A percentile compares a stretch with the other conserved stretches of the same genome.
Conservation (phyloP, 1,284 basidiomycete species). For the Porodaedalea pini region DNA sequence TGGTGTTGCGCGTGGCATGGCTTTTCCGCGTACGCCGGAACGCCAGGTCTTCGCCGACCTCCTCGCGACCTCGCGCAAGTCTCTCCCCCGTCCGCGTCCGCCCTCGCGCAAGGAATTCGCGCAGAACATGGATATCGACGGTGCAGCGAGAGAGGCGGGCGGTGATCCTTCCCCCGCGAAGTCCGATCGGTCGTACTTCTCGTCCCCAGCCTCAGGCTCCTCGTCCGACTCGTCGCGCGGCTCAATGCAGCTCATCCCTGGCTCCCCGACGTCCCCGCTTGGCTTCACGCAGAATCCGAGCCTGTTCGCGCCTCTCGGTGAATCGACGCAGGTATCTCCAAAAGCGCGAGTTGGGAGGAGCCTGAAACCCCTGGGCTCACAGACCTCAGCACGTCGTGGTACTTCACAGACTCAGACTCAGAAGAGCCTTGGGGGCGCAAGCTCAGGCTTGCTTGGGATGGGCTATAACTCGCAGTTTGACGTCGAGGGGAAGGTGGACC, state of each 20-base stretch:
- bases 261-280: constrained; percentile 39
- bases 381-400: constrained; percentile 25
- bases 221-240: constrained; percentile 29
- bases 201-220: constrained; percentile 39
- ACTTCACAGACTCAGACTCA: constrained; percentile 21
- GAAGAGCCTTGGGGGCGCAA: not conserved
- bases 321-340: constrained; percentile 36
- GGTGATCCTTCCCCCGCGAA: constrained; percentile 31
- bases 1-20: not conserved
- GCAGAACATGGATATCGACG: constrained; percentile 7
- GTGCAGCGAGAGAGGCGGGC: not conserved
- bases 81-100: constrained; percentile 33
- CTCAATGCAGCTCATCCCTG: constrained; percentile 24
- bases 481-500: constrained; percentile 40
- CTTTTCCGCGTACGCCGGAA: constrained; percentile 29
- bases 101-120: constrained; percentile 29
- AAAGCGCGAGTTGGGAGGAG: constrained; percentile 17
- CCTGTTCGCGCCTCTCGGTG: constrained; percentile 37
- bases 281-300: constrained; percentile 35
- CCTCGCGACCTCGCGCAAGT: constrained; percentile 35
- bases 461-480: constrained; percentile 48
- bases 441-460: no score
- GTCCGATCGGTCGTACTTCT: constrained; percentile 36
- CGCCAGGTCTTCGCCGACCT: constrained; percentile 32
- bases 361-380: not conserved